Evolutionary conservation across 2,329 filamentous ascomycete genomes (phyloP).

Genomic region (Epichloe elymi): DNA sequence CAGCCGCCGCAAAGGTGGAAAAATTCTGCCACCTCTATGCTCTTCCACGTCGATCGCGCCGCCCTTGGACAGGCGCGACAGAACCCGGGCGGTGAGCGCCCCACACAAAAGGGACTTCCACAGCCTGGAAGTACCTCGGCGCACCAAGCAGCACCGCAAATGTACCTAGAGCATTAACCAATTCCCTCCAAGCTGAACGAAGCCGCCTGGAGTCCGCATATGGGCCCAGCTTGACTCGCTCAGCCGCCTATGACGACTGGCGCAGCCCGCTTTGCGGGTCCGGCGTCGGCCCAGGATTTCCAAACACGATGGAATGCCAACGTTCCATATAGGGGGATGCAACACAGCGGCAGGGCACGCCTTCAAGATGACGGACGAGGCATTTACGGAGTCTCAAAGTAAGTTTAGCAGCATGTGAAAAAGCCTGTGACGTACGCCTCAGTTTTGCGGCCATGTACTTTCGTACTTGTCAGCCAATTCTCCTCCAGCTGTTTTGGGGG

Average conservation of each 20-base stretch:
- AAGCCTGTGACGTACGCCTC: neutral
- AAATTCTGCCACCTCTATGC: slow-evolving; percentile 7
- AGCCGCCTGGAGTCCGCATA: neutral
- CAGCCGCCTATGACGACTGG: neutral
- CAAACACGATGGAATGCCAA: slow-evolving; percentile 3
- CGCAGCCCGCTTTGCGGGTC: slow-evolving; percentile 5
- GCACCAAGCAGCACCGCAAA: neutral
- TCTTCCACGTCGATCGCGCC: neutral
- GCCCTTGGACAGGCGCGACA: neutral
- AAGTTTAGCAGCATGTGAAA: slow-evolving; percentile 4
- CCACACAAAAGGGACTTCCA: neutral
- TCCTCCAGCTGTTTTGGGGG: neutral
- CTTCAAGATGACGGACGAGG: slow-evolving; percentile 9
- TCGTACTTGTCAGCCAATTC: neutral
- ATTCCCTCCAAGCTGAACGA: neutral
- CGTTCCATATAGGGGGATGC: neutral
- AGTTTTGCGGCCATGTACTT: neutral
- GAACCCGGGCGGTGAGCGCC: neutral
- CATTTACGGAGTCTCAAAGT: slow-evolving; percentile 7
- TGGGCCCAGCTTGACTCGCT: too few relatives aligned
- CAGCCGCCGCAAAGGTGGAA: neutral
- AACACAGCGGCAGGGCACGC: slow-evolving; percentile 4
- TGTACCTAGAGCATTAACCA: neutral
- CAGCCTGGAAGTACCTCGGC: neutral
- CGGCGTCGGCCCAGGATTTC: slow-evolving; percentile 3